Evolutionary conservation across 169 alveolate species (phyloP), one percentile per base, ranked within the genome.

Genomic region (Cytauxzoon felis): DNA sequence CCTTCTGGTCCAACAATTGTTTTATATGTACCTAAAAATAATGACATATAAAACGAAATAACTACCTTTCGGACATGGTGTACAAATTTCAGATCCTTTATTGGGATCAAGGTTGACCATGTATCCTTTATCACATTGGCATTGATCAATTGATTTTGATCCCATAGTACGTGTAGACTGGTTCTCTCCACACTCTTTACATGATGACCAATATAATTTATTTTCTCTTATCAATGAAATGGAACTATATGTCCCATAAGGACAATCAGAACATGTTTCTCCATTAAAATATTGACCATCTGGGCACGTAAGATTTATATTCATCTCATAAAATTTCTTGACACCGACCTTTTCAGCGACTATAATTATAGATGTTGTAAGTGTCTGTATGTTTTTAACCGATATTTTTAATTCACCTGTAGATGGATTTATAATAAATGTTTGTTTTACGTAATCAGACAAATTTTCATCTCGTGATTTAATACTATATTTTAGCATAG

Each of bases 121-220:
- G 38, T 72, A 80, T 13, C 91, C 91, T 32, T 72, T 68, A 51
- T 85, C 78, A 42, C 94, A 89, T 27, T 64, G 54, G 27, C 94
- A 89, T 26, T 76, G 79, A 11, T 60, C 83, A 21, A 32, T 53
- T 40, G 91, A 80, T 33, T 47, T 56, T 7, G 94, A 50, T 1
- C 92, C 90, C 27, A 29, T 49, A 13, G 70, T 60, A 11, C 51
- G 47, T 2, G 93, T 89, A 23, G 82, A 45, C 30, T 68, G 58
- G 56, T 73, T 26, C 34, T 21, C 19, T 42, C 69, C 72, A 45
- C 85, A 78, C n/a, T 38, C 48, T 21, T 27, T 79, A 58, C 91
- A 85, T 16, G 30, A 16, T 4, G 11, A n/a, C 36, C 86, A 68
- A 34, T 36, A 41, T 7, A 34, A 42, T 38, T 69, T 52, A 11